Evolutionary conservation across 306 rosid species (phyloP), one percentile per base, ranked within the genome.

Genomic region (Abrus precatorius): DNA sequence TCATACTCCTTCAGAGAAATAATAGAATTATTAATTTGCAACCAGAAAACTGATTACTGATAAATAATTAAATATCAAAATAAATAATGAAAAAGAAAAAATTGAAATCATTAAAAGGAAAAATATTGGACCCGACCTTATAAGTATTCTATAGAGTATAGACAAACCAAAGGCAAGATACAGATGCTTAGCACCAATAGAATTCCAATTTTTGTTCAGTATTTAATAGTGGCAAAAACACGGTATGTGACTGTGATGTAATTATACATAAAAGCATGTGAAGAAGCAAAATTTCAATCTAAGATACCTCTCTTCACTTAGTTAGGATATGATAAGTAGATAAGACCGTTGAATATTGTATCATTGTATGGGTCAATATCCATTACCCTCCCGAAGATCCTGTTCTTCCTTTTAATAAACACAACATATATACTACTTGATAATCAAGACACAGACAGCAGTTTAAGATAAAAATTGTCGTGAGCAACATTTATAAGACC

Each of bases 161-260:
- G 68, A 59, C 5, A 4, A 80, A 32, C 68, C 75, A 73, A 73
- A 72, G 45, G n/a, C 53, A 41, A 30, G 43, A 64, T 36, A 12
- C 40, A 36, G 20, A 20, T 20, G 20, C 20, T 20, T 20, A 63
- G 83, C 60, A 77, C 49, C 48, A 20, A n/a, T 27, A 36, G 56
- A 83, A 72, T 60, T 49, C 36, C 47, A 62, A n/a, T 33, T 53
- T 41, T 33, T 63, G 29, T 43, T 52, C 28, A 9, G 53, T 38
- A 45, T 63, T 71, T 65, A 7, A 28, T 44, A 6, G 33, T 11
- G 55, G 9, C 48, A 52, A 10, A 29, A 52, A 20, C 20, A 20
- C 20, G 20, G 20, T 20, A 20, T 20, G 20, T 20, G 20, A 20
- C 20, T 54, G 6, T 54, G 6, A 54, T 44, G 49, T 7, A 44